A percentile compares a stretch with the other conserved stretches of the same genome.
Conservation (phyloP, 2,329 filamentous ascomycete species). For the Stagonosporopsis cucurbitacearum region DNA sequence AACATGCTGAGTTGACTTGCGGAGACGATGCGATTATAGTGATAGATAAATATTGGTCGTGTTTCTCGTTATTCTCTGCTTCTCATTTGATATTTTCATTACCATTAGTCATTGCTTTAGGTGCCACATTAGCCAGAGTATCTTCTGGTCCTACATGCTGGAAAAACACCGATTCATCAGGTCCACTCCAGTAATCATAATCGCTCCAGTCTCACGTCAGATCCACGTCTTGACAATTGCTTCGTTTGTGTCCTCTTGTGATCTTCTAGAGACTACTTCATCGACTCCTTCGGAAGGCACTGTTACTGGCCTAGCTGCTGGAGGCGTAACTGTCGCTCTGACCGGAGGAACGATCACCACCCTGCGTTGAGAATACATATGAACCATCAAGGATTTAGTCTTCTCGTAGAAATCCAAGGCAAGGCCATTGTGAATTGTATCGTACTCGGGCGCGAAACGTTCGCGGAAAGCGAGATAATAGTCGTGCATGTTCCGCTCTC, state of each 20-base stretch:
- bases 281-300: neutral
- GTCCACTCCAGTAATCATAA: neutral
- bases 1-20: conserved; percentile 17
- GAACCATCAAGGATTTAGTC: conserved; percentile 8
- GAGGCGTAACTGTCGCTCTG: neutral
- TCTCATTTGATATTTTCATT: neutral
- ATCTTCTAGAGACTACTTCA: neutral
- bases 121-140: neutral
- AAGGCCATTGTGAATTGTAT: conserved; percentile 4
- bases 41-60: too few species aligned
- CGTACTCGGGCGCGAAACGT: conserved; percentile 8
- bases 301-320: too few species aligned
- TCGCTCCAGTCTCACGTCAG: neutral
- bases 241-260: neutral
- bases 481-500: conserved; percentile 4
- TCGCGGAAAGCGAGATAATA: conserved; percentile 9
- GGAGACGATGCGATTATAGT: too few species aligned
- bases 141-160: too few species aligned
- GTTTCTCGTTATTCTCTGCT: neutral
- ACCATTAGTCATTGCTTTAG: neutral
- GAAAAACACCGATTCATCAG: too few species aligned
- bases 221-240: neutral
- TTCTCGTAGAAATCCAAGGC: conserved; percentile 10
- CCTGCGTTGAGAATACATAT: conserved; percentile 6
- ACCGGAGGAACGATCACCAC: neutral